Percentiles rank a stretch among this genome's conserved stretches.
phyloP scores from a whole-genome alignment of 352 stramenopile genomes.

The Globisporangium carolinianum region DNA sequence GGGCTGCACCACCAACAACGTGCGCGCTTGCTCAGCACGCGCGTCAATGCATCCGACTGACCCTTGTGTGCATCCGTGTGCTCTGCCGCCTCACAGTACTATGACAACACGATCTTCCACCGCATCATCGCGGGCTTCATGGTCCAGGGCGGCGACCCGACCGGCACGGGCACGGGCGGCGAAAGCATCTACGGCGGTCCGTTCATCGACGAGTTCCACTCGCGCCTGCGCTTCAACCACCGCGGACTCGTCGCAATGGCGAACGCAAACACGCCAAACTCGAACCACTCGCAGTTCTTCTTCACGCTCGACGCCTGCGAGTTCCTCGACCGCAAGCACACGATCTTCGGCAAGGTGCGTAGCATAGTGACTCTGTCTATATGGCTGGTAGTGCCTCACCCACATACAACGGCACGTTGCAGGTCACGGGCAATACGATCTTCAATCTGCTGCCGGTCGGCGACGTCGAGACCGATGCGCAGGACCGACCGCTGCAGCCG shows the following conservation, averaged over 20 bases:
- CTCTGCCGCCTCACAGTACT: conserved; percentile 62
- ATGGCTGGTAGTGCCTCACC: conserved; percentile 11
- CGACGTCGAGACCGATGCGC: conserved; percentile 78
- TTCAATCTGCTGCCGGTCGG: conserved; percentile 95
- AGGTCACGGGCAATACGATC: conserved; percentile 94
- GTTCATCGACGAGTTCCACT: conserved; percentile 93
- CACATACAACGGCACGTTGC: not conserved
- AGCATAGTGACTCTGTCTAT: not conserved
- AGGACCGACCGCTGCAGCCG: conserved; percentile 75
- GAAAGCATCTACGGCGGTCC: conserved; percentile 67
- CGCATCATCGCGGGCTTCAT: conserved; percentile 94
- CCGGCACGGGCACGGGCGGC: conserved; percentile 75
- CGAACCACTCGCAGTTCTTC: conserved; percentile 96
- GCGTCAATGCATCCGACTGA: not conserved
- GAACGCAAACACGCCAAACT: conserved; percentile 82
- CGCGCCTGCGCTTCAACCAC: conserved; percentile 94
- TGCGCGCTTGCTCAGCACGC: no score
- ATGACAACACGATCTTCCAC: conserved; percentile 95
- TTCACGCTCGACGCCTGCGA: conserved; percentile 94
- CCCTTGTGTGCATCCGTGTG: conserved; percentile 3
- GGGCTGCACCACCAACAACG: no score
- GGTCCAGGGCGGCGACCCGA: conserved; percentile 92
- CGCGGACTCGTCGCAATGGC: conserved; percentile 94
- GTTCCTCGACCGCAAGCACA: conserved; percentile 95
- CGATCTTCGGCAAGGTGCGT: conserved; percentile 83